Base-by-base conservation (phyloP, 306 rosid genomes). In the Sechiopsis laciniata region DNA sequence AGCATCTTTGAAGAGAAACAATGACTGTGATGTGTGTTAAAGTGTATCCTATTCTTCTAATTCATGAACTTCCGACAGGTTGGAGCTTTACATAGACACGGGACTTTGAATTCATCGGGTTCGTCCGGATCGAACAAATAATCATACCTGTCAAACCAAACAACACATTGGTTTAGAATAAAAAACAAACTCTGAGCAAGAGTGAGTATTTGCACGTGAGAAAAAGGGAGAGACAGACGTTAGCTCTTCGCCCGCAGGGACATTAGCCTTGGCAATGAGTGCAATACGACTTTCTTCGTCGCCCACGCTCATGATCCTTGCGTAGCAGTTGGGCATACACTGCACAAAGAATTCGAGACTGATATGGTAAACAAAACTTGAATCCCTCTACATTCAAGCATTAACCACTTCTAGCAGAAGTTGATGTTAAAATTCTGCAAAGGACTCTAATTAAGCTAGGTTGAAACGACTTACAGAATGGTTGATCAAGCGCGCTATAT, bases 251-350 rank as follows among this genome's bases (percentile, higher is more conserved):
- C 93, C 97, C 1, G 93, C 74, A 56, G 85, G 75, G 51, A 95
- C 96, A 0, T 72, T 84, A 9, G 97, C 81, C 93, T 91, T 95
- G 6, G 99, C 97, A 26, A 95, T 91, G 77, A 95, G 99, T 26
- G 91, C 99, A 16, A 95, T 95, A 75, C 97, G 86, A 83, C 97
- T 95, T 78, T 95, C 91, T 0, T 95, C 97, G 17, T 84, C 93
- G 29, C 99, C 99, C 55, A 95, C 99, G 74, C 99, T 89, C 99
- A 95, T 95, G 84, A 95, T 95, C 84, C 99, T 91, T 68, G 99
- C 99, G 71, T 95, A 95, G 88, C 99, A 91, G 87, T 95, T 95
- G 67, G 96, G 99, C 95, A 89, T 85, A 72, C 99, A 95, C 99
- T 95, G 80, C 29, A 75, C 24, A 69, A 11, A 76, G 6, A 61